phyloP scores from a whole-genome alignment of 768 basidiomycete genomes.

The Mycena haematopus region DNA sequence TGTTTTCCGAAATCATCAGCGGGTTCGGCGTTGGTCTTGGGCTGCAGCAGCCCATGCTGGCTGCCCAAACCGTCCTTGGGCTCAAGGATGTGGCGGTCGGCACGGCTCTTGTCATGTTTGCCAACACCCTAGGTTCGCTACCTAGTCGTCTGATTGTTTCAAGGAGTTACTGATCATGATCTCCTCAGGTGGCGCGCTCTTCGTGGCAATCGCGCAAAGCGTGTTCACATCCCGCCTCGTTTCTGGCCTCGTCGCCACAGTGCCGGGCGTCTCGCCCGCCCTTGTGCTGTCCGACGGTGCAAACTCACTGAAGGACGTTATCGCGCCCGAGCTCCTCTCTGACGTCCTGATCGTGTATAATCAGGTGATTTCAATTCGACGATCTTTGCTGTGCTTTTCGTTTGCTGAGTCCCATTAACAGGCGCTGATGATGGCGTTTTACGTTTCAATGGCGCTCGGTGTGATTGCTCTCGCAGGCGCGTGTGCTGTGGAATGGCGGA shows the following conservation, averaged over 20 bases:
- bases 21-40: conserved; percentile 39
- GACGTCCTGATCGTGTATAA: conserved; percentile 10
- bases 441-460: conserved; percentile 14
- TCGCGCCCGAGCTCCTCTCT: conserved; percentile 7
- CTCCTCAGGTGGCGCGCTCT: conserved; percentile 26
- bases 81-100: conserved; percentile 28
- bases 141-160: not conserved
- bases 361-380: not conserved
- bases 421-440: conserved; percentile 17
- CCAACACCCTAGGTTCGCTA: conserved; percentile 31
- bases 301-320: conserved; percentile 10
- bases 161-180: conserved; percentile 35
- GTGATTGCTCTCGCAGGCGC: conserved; percentile 9
- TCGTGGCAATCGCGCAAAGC: conserved; percentile 30
- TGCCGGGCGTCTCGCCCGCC: conserved; percentile 18
- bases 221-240: conserved; percentile 21
- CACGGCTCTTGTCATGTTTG: conserved; percentile 32
- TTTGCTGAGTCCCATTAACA: not conserved
- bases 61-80: conserved; percentile 29
- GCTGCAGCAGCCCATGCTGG: conserved; percentile 32
- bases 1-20: conserved; percentile 33
- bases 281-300: conserved; percentile 18
- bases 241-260: conserved; percentile 7
- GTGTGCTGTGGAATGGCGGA: conserved; percentile 25
- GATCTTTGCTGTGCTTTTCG: not conserved